Evolutionary conservation across 2,329 filamentous ascomycete species (phyloP).

Genomic region (Colletotrichum sp.): DNA sequence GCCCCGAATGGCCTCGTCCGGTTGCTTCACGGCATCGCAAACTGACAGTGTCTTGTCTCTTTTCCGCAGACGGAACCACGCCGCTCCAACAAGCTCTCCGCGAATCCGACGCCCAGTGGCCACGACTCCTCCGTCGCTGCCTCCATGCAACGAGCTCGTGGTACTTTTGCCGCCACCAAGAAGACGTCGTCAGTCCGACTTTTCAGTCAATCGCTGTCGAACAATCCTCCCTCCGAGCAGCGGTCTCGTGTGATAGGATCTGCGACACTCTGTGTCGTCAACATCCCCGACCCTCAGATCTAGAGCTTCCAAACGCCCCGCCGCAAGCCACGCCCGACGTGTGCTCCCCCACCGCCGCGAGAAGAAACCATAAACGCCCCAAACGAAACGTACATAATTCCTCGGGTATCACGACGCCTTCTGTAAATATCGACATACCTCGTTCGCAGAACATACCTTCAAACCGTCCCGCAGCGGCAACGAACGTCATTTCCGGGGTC

Average conservation of each 20-base stretch:
- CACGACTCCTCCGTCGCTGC: neutral
- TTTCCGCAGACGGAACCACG: neutral
- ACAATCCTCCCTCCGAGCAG: neutral
- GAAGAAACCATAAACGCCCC: neutral
- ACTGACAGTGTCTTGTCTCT: neutral
- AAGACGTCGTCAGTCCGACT: neutral
- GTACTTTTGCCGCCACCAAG: neutral
- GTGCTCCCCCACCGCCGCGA: neutral
- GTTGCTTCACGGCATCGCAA: neutral
- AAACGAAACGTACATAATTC: neutral
- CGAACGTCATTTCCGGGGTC: neutral
- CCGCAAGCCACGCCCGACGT: neutral
- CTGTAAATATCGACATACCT: neutral
- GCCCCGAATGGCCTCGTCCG: neutral
- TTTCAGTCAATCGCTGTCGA: neutral
- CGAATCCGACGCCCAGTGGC: neutral
- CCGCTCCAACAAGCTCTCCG: neutral
- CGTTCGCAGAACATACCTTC: neutral
- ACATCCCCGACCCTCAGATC: neutral
- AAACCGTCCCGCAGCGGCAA: neutral
- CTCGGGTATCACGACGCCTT: neutral
- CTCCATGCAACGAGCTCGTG: neutral
- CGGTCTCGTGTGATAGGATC: conserved; percentile 2
- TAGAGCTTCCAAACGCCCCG: neutral
- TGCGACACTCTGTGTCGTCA: conserved; percentile 8